Base-by-base conservation (phyloP, 2,329 filamentous ascomycete species). In the Colletotrichum filicis region DNA sequence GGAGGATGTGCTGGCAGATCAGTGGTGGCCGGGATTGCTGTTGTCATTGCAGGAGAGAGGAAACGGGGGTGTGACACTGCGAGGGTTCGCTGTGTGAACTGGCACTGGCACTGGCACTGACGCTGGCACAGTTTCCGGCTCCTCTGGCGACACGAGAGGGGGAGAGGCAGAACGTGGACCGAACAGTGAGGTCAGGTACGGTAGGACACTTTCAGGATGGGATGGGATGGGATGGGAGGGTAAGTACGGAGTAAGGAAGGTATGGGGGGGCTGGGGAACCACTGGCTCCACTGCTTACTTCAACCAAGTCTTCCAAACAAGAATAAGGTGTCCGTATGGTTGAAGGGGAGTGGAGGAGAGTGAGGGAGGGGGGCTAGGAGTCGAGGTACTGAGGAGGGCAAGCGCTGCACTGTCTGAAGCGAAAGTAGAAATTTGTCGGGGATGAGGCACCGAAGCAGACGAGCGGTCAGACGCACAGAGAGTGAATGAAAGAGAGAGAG, bases 21-120 rank as follows among this genome's bases (percentile, higher is more conserved):
- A 78, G 79, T 75, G 77, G 77, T 78, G 67, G 78, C 75, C 61
- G 80, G 78, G 70, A 81, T 76, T 75, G 80, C 76, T 75, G 79
- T 79, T 74, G 80, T 79, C 81, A 83, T 83, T 76, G 78, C 78
- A 73, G 64, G 71, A 69, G 65, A 57, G 59, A 19, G 37, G 14
- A 46, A 53, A 58, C 53, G 59, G 52, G 70, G 60, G 69, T 73
- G 59, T 60, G 66, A 70, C 60, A 42, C 57, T 64, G n/a, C 46
- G 61, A 55, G 30, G 61, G 61, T 55, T 55, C 49, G 14, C 22
- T 49, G 42, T 49, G 28, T 30, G 61, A 26, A 52, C 61, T 64
- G 61, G 42, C 59, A 32, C 42, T 49, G 42, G 9, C 42, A 9
- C 42, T 49, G 42, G 8, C 37, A 42, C 37, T 42, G 37, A 5